Base-by-base conservation (phyloP, 1,284 basidiomycete species). In the Stygiomarasmius scandens region DNA sequence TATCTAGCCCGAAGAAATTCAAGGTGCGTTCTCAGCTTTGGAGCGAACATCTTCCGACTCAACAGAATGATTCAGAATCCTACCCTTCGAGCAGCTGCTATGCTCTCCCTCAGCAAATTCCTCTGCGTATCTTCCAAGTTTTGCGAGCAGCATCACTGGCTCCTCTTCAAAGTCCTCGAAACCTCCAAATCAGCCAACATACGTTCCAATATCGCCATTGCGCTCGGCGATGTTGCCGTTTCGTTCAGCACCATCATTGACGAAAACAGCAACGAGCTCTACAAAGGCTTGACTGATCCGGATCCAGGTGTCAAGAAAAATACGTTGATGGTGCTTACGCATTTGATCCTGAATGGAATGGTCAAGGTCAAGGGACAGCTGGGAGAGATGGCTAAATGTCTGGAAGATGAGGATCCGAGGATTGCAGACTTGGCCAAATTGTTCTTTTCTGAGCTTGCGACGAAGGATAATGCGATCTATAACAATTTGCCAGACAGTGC, bases 361-460 rank as follows among this genome's bases (percentile, higher is more conserved):
- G 94, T 98, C 80, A 99, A 99, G 74, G 96, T 98, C 69, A 99
- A 99, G 74, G 97, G 97, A 1, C 96, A 99, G 71, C 80, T 98
- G 2, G 96, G 97, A 32, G 97, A 98, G 79, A 98, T 99, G 95
- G 97, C 96, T 32, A 99, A 99, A 75, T 99, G 96, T 68, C 76
- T 99, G 20, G 95, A 98, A 73, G 96, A 99, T 73, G 80, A 85
- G n/a, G 96, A 98, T 61, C 81, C 81, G 56, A 79, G 96, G 10
- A 92, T 99, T 59, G 86, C 90, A 14, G 95, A 98, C 67, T 81
- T 99, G 19, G 96, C 97, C 41, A 97, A 96, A 73, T 73, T 99
- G 55, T 99, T 99, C 86, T 99, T 99, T 80, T 90, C 87, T 23
- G 95, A 99, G 69, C 77, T 99, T 38, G 92, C 94, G 34, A 96